phyloP scores from a whole-genome alignment of 116 monocot genomes.

The Papilionanthe hybrid region DNA sequence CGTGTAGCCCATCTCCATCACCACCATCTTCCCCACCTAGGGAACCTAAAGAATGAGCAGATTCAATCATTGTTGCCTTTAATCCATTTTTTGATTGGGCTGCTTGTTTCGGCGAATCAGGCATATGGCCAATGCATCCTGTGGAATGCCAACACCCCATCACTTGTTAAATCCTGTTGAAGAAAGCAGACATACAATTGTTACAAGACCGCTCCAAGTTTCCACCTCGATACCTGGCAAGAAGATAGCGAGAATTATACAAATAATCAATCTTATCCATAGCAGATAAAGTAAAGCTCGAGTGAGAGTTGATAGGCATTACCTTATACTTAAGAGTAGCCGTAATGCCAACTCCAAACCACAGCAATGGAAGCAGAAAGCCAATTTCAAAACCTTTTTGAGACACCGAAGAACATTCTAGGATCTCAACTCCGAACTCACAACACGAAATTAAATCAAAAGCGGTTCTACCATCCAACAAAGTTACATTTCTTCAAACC shows the following conservation, averaged over 20 bases:
- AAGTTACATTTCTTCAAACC: background rate
- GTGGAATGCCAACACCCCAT: constrained; percentile 85
- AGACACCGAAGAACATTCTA: background rate
- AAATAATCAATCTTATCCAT: background rate
- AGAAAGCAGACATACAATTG: constrained; percentile 10
- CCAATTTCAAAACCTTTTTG: background rate
- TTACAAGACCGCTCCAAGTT: constrained; percentile 18
- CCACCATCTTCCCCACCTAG: constrained; percentile 35
- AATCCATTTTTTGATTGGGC: constrained; percentile 22
- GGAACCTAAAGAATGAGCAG: constrained; percentile 25
- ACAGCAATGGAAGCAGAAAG: background rate
- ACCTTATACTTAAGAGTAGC: background rate
- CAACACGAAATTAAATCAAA: constrained; percentile 1
- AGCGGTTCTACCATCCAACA: background rate
- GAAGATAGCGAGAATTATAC: background rate
- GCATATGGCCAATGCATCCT: constrained; percentile 39
- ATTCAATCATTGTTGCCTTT: constrained; percentile 14
- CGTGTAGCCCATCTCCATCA: constrained; percentile 43
- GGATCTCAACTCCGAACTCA: background rate
- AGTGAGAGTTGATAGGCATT: background rate
- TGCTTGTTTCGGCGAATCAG: constrained; percentile 26
- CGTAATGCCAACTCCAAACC: background rate
- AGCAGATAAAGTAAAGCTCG: background rate
- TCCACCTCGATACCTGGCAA: constrained; percentile 9
- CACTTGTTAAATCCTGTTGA: constrained; percentile 20